phyloP scores from a whole-genome alignment of 2,329 filamentous ascomycete genomes.

The Catunica adiposa region DNA sequence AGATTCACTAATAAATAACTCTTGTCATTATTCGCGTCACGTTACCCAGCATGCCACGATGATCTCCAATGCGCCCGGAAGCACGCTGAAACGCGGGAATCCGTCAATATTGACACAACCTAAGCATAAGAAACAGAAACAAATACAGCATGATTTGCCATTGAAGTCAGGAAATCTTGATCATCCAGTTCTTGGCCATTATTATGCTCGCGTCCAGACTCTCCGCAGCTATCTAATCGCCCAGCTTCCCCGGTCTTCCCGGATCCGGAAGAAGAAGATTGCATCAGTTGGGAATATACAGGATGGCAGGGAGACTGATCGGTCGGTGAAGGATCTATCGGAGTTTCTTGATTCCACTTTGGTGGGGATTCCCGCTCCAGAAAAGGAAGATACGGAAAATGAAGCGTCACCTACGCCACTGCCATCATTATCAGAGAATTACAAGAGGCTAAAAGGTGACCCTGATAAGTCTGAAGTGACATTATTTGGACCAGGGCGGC shows the following conservation, averaged over 20 bases:
- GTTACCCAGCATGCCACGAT: not conserved
- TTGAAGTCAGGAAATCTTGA: not conserved
- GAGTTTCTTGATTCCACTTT: constrained; percentile 15
- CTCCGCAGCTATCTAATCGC: constrained; percentile 55
- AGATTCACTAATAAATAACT: no score
- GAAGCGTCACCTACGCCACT: not conserved
- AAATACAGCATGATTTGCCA: not conserved
- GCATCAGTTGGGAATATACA: constrained; percentile 28
- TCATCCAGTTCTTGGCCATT: constrained; percentile 19
- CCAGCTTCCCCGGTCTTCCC: constrained; percentile 50
- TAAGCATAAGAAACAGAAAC: not conserved
- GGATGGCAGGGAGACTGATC: constrained; percentile 18
- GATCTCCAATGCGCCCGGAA: not conserved
- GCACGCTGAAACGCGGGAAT: not conserved
- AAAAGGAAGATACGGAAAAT: not conserved
- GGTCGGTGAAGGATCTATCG: constrained; percentile 12
- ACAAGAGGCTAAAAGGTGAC: not conserved
- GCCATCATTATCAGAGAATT: not conserved
- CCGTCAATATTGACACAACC: not conserved
- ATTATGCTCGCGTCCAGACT: constrained; percentile 48
- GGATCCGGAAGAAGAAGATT: constrained; percentile 41
- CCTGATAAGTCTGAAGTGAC: constrained; percentile 30
- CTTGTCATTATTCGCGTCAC: not conserved
- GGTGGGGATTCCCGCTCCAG: constrained; percentile 6
- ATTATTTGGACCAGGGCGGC: constrained; percentile 26